Base-by-base conservation (phyloP, 164 flowering plant species). In the Piper longum region DNA sequence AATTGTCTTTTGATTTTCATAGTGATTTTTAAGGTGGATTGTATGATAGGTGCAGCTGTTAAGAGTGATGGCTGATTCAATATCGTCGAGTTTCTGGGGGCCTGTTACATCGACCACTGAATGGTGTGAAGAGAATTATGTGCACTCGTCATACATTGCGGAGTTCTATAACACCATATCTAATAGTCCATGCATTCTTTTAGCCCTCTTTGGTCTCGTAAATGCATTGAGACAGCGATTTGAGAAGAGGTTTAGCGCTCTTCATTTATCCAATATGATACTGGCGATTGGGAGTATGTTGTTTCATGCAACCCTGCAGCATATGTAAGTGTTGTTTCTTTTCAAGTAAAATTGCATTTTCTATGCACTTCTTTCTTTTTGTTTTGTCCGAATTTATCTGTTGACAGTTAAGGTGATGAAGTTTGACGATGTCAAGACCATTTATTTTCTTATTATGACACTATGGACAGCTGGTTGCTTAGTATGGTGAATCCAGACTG, bases 251-350 rank as follows among this genome's bases (percentile, higher is more conserved):
- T 89, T 89, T 74, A 80, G 84, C 59, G 69, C 84, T 57, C 91
- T 89, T 69, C 96, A 89, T 73, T 62, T 87, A 67, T 87, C 96
- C 5, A 89, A 89, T 63, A 82, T 89, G 88, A 76, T 80, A 61
- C 93, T 89, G 62, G 79, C 85, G 41, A 80, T 85, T 68, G 96
- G 96, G 69, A 89, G 96, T 76, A 79, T 83, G 85, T 36, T 89
- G 26, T 89, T 75, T 73, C 96, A 89, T 76, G 88, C 91, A 56
- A 83, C 93, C 7, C 64, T 89, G 71, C 91, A 85, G 51, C 86
- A 77, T 63, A 78, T 83, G 93, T 89, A 81, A 80, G 93, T 76
- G 60, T 16, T 52, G 14, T 62, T 58, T 64, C 43, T 26, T 43
- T 5, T 45, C 11, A 62, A 13, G 11, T 7, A 41, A 26, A 11